A percentile compares a stretch with the other conserved stretches of the same genome.
phyloP scores from a whole-genome alignment of 495 filamentous ascomycete species.

The Pseudoneurospora amorphoporcata region DNA sequence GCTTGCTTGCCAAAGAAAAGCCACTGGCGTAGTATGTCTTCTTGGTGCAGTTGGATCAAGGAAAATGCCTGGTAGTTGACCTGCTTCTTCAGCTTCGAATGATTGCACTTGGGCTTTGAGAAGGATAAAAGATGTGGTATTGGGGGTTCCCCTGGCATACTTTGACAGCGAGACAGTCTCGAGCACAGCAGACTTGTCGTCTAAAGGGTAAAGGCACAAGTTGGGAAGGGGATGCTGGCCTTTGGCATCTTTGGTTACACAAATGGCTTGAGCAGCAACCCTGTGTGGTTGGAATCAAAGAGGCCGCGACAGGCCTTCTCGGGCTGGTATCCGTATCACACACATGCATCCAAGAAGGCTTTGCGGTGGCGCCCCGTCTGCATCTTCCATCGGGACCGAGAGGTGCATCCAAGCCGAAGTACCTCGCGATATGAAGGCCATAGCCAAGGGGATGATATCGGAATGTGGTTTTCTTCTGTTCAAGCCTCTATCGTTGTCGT shows the following conservation, averaged over 20 bases:
- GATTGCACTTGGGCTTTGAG: background rate
- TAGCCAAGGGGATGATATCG: background rate
- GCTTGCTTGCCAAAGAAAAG: background rate
- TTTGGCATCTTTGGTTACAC: background rate
- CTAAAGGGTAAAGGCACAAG: too few relatives aligned
- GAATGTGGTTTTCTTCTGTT: background rate
- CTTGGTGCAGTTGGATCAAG: background rate
- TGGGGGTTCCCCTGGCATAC: background rate
- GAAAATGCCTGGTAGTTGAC: background rate
- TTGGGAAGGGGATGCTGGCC: background rate
- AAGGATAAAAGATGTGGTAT: background rate
- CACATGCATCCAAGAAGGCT: background rate
- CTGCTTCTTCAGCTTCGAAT: background rate
- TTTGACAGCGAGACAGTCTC: background rate
- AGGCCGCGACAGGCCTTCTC: background rate
- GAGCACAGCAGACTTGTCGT: background rate
- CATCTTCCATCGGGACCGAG: conserved; percentile 5
- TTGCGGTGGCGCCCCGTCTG: background rate
- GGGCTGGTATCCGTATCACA: background rate
- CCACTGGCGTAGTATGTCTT: background rate
- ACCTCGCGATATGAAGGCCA: background rate
- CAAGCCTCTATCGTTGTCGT: background rate
- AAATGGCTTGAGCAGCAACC: background rate
- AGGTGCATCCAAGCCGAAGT: conserved; percentile 1
- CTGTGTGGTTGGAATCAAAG: background rate